Evolutionary conservation across 139 green algal genomes (phyloP).

Genomic region (Eudorina sp.): DNA sequence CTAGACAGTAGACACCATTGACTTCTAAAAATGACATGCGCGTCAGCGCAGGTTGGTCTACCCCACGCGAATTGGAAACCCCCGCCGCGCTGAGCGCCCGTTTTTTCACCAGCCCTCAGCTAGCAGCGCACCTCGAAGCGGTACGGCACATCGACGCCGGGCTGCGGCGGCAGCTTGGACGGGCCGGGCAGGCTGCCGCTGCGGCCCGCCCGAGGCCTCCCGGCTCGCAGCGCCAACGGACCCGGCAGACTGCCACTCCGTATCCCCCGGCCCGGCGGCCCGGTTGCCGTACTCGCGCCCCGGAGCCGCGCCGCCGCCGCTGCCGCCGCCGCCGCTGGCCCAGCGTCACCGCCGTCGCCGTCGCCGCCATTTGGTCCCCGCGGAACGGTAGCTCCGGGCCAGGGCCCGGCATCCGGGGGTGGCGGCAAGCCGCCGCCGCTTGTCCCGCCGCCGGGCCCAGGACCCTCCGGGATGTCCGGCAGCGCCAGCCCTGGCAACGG

Average conservation of each 20-base stretch:
- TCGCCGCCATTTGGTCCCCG: not conserved
- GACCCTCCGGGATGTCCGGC: too few species aligned
- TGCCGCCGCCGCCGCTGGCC: not conserved
- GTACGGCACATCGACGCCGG: conserved; percentile 13
- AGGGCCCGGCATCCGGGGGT: too few species aligned
- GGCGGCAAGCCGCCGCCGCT: too few species aligned
- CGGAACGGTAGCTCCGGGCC: too few species aligned
- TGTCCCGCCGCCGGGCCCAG: not conserved
- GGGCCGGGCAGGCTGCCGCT: conserved; percentile 38
- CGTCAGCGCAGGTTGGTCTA: too few species aligned
- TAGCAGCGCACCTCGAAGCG: conserved; percentile 40
- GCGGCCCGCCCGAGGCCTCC: not conserved
- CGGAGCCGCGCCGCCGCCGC: not conserved
- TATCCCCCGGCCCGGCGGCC: not conserved
- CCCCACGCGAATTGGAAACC: too few species aligned
- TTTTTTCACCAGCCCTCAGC: too few species aligned
- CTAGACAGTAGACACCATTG: too few species aligned
- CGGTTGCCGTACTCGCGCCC: not conserved
- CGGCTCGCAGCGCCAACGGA: conserved; percentile 18
- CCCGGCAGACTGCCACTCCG: conserved; percentile 27
- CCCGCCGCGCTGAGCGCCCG: too few species aligned
- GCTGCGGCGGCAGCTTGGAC: not conserved
- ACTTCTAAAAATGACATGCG: too few species aligned
- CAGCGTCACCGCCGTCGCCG: not conserved
- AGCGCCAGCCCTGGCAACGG: not conserved